Conservation (phyloP, 108 stramenopile species). For the Hondaea fermentalgiana region DNA sequence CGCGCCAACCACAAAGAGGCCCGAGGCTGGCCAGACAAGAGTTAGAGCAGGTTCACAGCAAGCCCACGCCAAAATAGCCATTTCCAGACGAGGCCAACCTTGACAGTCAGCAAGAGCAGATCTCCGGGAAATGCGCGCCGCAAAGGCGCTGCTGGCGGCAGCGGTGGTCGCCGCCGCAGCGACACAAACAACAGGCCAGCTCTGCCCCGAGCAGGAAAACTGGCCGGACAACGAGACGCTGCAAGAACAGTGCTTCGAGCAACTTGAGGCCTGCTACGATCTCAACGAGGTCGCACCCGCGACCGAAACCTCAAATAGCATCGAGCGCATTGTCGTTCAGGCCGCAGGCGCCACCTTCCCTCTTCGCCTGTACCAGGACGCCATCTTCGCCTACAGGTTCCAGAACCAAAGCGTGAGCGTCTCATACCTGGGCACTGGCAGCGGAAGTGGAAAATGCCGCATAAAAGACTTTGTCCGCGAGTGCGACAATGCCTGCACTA, state of each 20-base stretch:
- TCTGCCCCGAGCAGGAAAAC: no score
- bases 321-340: background rate
- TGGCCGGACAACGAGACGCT: no score
- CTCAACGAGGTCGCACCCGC: background rate
- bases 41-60: no score
- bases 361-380: background rate
- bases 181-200: no score
- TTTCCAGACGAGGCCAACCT: no score
- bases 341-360: constrained; percentile 12
- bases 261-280: background rate
- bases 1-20: no score
- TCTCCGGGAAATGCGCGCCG: no score
- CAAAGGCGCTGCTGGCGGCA: no score
- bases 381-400: constrained; percentile 2
- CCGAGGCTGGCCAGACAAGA: no score
- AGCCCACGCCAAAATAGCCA: no score
- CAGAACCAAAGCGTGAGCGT: background rate
- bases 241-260: background rate
- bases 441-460: background rate
- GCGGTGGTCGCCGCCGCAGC: no score
- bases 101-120: no score
- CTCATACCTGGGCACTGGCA: background rate
- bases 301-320: background rate
- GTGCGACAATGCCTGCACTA: background rate
- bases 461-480: background rate